phyloP scores from a whole-genome alignment of 257 asterid genomes.

The Solanum chaucha region DNA sequence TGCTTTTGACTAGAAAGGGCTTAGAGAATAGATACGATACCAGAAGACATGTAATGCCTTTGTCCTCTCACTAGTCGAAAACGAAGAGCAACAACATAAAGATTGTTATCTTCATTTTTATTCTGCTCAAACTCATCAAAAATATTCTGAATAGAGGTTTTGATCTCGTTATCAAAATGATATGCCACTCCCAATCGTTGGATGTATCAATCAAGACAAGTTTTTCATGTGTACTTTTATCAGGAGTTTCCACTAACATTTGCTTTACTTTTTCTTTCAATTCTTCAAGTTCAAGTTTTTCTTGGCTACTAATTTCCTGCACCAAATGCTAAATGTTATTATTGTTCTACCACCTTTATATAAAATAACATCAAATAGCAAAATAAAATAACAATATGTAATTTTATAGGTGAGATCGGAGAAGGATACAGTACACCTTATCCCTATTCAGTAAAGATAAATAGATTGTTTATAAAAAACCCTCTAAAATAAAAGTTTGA shows the following conservation, averaged over 20 bases:
- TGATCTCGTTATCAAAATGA: constrained; percentile 6
- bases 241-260: neutral
- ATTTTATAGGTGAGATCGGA: too few relatives aligned
- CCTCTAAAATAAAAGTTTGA: too few relatives aligned
- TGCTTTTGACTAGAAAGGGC: too few relatives aligned
- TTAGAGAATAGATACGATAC: neutral
- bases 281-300: neutral
- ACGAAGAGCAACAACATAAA: constrained; percentile 1
- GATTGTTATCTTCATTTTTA: neutral
- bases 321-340: neutral
- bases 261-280: neutral
- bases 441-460: too few relatives aligned
- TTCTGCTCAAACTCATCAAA: neutral
- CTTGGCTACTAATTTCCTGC: neutral
- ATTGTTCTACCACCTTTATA: neutral
- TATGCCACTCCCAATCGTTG: constrained; percentile 9
- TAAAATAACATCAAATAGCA: neutral
- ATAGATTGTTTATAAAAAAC: too few relatives aligned
- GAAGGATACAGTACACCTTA: too few relatives aligned
- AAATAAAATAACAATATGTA: too few relatives aligned
- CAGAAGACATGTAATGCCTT: constrained; percentile 6
- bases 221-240: neutral
- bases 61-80: constrained; percentile 10
- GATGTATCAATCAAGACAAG: neutral
- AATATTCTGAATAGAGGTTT: neutral